These are phyloP conservation scores for Mycothermus thermophilus DNA, from an alignment of 495 filamentous ascomycete genomes.

Conservation along the genomic window DNA sequence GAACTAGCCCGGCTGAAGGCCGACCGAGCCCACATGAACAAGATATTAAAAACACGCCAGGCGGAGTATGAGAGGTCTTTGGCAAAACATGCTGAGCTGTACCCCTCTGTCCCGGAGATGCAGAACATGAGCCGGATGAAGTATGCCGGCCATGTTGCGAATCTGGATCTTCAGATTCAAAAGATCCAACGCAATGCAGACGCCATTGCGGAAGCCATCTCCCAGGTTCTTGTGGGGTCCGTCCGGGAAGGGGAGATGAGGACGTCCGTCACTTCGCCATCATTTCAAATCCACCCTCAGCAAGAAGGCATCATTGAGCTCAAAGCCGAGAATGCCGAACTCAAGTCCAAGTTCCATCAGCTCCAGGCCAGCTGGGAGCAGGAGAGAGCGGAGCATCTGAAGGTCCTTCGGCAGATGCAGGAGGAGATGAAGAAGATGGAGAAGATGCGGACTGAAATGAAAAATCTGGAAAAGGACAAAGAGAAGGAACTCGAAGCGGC, in stretches of 20 bases:
- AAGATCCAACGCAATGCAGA: constrained; percentile 1
- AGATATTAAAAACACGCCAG: constrained; percentile 5
- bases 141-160: not conserved
- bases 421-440: not conserved
- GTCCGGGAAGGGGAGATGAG: not conserved
- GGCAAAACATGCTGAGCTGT: constrained; percentile 17
- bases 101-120: constrained; percentile 18
- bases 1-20: constrained; percentile 1
- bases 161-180: not conserved
- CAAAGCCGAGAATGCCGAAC: not conserved
- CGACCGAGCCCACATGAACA: constrained; percentile 6
- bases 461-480: not conserved
- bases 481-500: not conserved
- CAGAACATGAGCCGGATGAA: constrained; percentile 10
- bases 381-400: not conserved
- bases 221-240: not conserved
- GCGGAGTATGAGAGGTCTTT: constrained; percentile 13
- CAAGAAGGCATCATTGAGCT: not conserved
- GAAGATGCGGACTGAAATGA: not conserved
- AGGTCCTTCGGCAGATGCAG: no score
- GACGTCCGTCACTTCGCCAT: not conserved
- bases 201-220: not conserved
- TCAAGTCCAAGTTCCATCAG: not conserved
- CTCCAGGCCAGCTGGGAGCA: not conserved
- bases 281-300: not conserved